Evolutionary conservation across 805 yeast genomes (phyloP).

Genomic region (Zygosaccharomyces rouxii): DNA sequence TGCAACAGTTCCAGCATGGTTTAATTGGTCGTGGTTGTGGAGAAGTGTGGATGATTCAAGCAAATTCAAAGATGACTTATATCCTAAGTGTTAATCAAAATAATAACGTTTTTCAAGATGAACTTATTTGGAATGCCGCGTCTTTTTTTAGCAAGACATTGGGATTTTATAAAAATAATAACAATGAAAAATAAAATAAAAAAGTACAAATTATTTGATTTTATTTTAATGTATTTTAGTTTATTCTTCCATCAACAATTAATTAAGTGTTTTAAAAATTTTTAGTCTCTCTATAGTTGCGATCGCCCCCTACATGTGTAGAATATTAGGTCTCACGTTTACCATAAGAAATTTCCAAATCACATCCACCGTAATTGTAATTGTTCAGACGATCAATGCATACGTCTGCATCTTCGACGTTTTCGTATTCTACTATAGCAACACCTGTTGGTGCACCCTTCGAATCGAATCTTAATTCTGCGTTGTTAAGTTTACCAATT

Average conservation of each 20-base stretch:
- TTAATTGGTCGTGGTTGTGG: too few relatives aligned
- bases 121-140: background rate
- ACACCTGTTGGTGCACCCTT: slow-evolving; percentile 70
- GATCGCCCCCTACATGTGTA: background rate
- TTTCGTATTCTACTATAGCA: slow-evolving; percentile 79
- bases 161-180: background rate
- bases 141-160: background rate
- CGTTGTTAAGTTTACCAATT: slow-evolving; percentile 67
- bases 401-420: slow-evolving; percentile 60
- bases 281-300: background rate
- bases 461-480: slow-evolving; percentile 64
- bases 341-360: slow-evolving; percentile 66
- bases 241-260: background rate
- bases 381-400: slow-evolving; percentile 73
- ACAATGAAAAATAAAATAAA: background rate
- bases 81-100: background rate
- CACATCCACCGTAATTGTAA: slow-evolving; percentile 82
- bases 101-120: background rate
- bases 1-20: slow-evolving; percentile 5
- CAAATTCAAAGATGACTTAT: background rate
- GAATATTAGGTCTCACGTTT: slow-evolving; percentile 21
- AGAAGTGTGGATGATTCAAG: background rate
- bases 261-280: background rate
- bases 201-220: background rate
- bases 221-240: background rate